Percentiles rank a stretch among this genome's conserved stretches.
These are phyloP conservation scores for Colletotrichum noveboracense DNA, from an alignment of 2,329 filamentous ascomycete genomes.

Conservation along the genomic window DNA sequence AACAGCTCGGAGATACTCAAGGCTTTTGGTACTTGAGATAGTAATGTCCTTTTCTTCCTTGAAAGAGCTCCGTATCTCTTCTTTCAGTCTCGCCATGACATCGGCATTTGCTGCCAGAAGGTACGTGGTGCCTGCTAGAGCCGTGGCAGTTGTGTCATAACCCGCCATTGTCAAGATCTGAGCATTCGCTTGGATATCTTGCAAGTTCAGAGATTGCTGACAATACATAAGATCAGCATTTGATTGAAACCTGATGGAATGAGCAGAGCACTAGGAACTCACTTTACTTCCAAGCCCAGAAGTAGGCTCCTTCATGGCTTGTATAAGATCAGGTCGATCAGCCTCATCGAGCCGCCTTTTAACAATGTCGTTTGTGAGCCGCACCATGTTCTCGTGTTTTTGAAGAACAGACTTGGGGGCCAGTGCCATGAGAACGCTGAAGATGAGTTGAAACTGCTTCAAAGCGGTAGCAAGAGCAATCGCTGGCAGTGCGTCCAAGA, in stretches of 20 bases:
- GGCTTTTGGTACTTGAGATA: slow-evolving; percentile 28
- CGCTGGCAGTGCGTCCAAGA: neutral
- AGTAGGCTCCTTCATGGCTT: neutral
- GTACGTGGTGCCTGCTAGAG: slow-evolving; percentile 29
- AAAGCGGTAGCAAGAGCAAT: neutral
- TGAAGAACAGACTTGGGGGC: neutral
- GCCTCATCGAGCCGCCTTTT: neutral
- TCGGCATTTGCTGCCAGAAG: slow-evolving; percentile 32
- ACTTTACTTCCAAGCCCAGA: neutral
- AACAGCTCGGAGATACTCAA: slow-evolving; percentile 42
- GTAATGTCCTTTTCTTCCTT: slow-evolving; percentile 37
- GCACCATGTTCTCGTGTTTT: neutral
- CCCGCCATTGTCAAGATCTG: slow-evolving; percentile 32
- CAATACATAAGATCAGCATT: fast-evolving
- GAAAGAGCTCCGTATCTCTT: slow-evolving; percentile 42
- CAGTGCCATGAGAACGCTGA: neutral
- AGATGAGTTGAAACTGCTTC: neutral
- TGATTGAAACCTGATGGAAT: neutral
- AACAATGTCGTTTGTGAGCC: neutral
- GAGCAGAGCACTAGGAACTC: neutral
- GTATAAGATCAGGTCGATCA: neutral
- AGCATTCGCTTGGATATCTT: neutral
- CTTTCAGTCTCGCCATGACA: slow-evolving; percentile 30
- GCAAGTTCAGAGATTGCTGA: neutral
- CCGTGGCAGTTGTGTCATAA: slow-evolving; percentile 37